phyloP scores from a whole-genome alignment of 1,284 basidiomycete species.

The Ceratobasidium papillatum region DNA sequence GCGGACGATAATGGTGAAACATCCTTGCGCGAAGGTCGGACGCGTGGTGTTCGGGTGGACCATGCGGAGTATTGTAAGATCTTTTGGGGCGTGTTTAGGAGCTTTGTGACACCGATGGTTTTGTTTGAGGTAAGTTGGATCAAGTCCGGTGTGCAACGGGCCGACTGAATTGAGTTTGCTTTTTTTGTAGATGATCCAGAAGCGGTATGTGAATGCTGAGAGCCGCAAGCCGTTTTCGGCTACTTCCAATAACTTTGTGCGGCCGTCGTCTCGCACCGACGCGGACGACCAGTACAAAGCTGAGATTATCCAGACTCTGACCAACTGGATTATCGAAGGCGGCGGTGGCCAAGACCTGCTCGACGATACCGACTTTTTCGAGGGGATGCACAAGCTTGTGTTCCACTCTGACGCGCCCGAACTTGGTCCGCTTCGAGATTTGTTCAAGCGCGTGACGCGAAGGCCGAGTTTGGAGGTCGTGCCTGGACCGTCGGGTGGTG shows the following conservation, averaged over 20 bases:
- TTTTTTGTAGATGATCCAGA: slow-evolving; percentile 67
- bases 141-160: slow-evolving; percentile 30
- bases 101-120: slow-evolving; percentile 77
- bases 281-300: slow-evolving; percentile 53
- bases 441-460: slow-evolving; percentile 67
- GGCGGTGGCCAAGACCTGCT: slow-evolving; percentile 78
- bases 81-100: slow-evolving; percentile 83
- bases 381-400: slow-evolving; percentile 66
- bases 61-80: slow-evolving; percentile 71
- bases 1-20: slow-evolving; percentile 86
- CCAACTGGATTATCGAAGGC: slow-evolving; percentile 73
- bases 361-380: slow-evolving; percentile 70
- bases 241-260: background rate
- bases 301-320: slow-evolving; percentile 69
- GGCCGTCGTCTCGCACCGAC: slow-evolving; percentile 10
- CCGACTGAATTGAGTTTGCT: background rate
- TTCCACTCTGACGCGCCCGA: slow-evolving; percentile 52
- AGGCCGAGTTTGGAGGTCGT: slow-evolving; percentile 59
- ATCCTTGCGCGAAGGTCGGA: slow-evolving; percentile 72
- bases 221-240: slow-evolving; percentile 23
- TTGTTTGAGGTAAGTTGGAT: slow-evolving; percentile 80
- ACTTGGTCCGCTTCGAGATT: slow-evolving; percentile 57
- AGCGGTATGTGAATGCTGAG: slow-evolving; percentile 64
- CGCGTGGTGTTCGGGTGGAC: slow-evolving; percentile 73
- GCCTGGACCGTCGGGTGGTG: slow-evolving; percentile 17